phyloP scores from a whole-genome alignment of 345 rosid species.

The Mercurialis annua region DNA sequence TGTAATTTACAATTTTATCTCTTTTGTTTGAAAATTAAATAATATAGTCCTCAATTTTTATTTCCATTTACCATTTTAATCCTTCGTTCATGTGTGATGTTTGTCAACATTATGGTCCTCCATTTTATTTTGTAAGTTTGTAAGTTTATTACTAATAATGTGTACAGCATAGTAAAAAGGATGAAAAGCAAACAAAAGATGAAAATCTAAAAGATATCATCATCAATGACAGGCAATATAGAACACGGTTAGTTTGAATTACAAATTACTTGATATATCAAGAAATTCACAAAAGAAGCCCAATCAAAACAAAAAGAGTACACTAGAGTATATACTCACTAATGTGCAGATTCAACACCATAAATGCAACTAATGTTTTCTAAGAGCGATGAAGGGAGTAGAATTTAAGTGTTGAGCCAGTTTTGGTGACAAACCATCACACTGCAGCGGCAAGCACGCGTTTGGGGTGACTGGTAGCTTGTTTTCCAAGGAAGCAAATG shows the following conservation, averaged over 20 bases:
- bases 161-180: background rate
- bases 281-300: slow-evolving; percentile 8
- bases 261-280: slow-evolving; percentile 2
- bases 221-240: background rate
- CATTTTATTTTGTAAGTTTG: too few relatives aligned
- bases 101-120: too few relatives aligned
- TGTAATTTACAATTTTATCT: too few relatives aligned
- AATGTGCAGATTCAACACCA: background rate
- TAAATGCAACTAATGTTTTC: slow-evolving; percentile 29
- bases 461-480: slow-evolving; percentile 40
- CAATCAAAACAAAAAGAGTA: slow-evolving; percentile 13
- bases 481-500: slow-evolving; percentile 56
- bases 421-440: slow-evolving; percentile 42
- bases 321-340: slow-evolving; percentile 17
- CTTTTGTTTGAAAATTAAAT: too few relatives aligned
- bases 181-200: background rate
- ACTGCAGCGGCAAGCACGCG: slow-evolving; percentile 30
- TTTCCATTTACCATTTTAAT: too few relatives aligned
- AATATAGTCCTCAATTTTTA: too few relatives aligned
- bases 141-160: too few relatives aligned
- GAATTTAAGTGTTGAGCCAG: slow-evolving; percentile 46
- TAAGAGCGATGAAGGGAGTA: slow-evolving; percentile 51
- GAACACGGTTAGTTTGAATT: slow-evolving; percentile 2
- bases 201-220: background rate
- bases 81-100: too few relatives aligned